Conservation (phyloP, 345 rosid genomes). For the Carallia pectinifolia region DNA sequence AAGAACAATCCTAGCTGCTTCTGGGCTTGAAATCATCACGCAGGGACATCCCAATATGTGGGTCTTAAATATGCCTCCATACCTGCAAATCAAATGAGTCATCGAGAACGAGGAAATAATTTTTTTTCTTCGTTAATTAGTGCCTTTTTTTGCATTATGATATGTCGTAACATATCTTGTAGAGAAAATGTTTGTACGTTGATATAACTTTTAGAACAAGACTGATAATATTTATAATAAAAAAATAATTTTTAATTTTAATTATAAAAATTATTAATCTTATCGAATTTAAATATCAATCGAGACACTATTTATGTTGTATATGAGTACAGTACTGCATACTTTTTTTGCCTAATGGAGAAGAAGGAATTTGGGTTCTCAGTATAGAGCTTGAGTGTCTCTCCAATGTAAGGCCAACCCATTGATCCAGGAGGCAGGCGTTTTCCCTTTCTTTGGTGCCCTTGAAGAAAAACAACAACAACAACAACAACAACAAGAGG, state of each 20-base stretch:
- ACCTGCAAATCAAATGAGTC: conserved; percentile 33
- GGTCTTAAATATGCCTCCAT: conserved; percentile 85
- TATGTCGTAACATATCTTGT: no score
- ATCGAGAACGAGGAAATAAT: neutral
- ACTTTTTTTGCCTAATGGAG: conserved; percentile 73
- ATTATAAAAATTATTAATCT: no score
- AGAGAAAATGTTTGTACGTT: no score
- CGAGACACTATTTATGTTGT: no score
- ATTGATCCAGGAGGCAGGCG: conserved; percentile 86
- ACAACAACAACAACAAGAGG: conserved; percentile 19
- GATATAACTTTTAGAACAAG: no score
- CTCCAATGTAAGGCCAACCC: conserved; percentile 99
- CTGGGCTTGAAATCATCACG: conserved; percentile 91
- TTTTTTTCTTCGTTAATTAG: no score
- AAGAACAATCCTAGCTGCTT: conserved; percentile 67
- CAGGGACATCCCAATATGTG: conserved; percentile 95
- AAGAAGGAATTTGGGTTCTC: conserved; percentile 84
- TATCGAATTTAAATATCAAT: no score
- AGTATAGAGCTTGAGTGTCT: conserved; percentile 81
- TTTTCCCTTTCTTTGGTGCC: conserved; percentile 37
- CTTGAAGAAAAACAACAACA: conserved; percentile 29
- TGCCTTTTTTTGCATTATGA: no score
- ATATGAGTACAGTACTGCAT: neutral
- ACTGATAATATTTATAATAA: no score
- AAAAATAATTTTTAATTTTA: no score